Base-by-base conservation (phyloP, 805 yeast species). In the Ogataea chonburiensis region DNA sequence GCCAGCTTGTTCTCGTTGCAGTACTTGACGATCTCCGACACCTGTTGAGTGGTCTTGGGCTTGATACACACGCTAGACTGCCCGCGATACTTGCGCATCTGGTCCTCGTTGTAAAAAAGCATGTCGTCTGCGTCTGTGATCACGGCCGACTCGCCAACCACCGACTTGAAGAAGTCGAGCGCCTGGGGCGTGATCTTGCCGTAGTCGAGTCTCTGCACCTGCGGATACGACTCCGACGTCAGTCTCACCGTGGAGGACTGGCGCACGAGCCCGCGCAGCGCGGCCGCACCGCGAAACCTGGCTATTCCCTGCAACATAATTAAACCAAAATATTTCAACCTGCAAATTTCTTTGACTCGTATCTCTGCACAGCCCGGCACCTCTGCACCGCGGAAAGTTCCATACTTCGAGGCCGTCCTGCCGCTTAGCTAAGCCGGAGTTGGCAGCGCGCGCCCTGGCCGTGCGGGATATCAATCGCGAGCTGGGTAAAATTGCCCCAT, bases 51-150 rank as follows among this genome's bases (percentile, higher is more conserved):
- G 10, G 84, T 73, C 52, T 79, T 82, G 23, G 98, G 98, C 60
- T 82, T 86, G 47, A 89, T 68, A 1, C 87, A 88, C 18, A 91
- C 57, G 51, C 74, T 68, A 0, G 96, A 80, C 55, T 84, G 86
- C n/a, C 98, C 98, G 43, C 76, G 72, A 63, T 88, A 89, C 63
- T 89, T 89, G 55, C 86, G 73, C 95, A 87, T 89, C 87, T 94
- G 85, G 61, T 89, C 98, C 59, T 84, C 91, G 55, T 89, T 91
- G 71, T 66, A 86, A 42, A 74, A 74, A 14, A 73, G 69, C 26
- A 89, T 66, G 50, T 84, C 93, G 26, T 79, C 82, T 9, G 61
- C 58, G 43, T 77, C 80, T 11, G 78, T 74, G 34, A 81, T 26
- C 46, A 72, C 60, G 25, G 68, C 66, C 11, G 70, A 64, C 17